These are phyloP conservation scores for Auricularia sp. DNA, from an alignment of 768 basidiomycete species.

Conservation along the genomic window DNA sequence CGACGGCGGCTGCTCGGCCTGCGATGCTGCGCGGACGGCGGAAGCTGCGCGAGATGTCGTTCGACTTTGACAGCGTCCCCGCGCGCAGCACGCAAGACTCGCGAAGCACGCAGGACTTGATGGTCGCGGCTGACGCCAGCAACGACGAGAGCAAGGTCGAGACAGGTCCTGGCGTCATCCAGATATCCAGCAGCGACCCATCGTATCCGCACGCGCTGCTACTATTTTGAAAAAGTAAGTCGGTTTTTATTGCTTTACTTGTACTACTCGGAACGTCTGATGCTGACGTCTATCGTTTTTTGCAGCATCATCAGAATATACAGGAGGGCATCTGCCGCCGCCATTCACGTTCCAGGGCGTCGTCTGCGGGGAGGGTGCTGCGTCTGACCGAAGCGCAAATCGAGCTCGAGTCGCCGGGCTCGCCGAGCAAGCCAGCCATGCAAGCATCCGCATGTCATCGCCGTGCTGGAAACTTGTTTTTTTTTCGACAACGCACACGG, in stretches of 20 bases:
- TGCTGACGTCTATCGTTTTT: background rate
- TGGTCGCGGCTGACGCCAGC: background rate
- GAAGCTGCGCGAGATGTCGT: background rate
- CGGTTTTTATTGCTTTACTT: background rate
- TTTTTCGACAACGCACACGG: too few relatives aligned
- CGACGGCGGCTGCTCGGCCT: background rate
- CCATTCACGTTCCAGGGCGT: background rate
- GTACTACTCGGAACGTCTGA: constrained; percentile 2
- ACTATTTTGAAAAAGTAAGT: constrained; percentile 82
- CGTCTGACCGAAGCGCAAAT: constrained; percentile 3
- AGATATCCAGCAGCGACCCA: constrained; percentile 78
- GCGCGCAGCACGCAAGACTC: too few relatives aligned
- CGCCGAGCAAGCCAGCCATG: background rate
- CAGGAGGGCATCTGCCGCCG: constrained; percentile 37
- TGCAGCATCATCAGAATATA: constrained; percentile 84
- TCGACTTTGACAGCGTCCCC: too few relatives aligned
- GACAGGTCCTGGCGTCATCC: constrained; percentile 48
- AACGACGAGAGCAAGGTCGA: background rate
- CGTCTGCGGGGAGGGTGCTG: background rate
- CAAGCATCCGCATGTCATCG: background rate
- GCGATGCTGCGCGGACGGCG: background rate
- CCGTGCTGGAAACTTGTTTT: too few relatives aligned
- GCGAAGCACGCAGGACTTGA: too few relatives aligned
- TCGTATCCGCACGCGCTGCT: constrained; percentile 83
- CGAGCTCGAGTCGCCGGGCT: constrained; percentile 2